Conservation (phyloP, 805 yeast species). For the Saccharomycopsis selenospora region DNA sequence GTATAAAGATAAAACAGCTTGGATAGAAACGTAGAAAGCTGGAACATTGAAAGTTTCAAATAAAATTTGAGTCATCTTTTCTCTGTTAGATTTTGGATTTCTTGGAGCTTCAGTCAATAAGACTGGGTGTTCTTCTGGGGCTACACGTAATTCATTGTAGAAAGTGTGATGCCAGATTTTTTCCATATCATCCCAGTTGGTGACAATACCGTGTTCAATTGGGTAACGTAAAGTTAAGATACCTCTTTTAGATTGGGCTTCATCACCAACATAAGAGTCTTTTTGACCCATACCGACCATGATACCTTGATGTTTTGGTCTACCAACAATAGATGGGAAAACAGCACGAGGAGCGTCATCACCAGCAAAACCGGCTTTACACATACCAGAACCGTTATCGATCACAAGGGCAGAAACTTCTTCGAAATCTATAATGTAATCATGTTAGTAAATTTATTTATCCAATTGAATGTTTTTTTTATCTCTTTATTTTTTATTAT, state of each 20-base stretch:
- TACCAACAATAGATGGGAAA: slow-evolving; percentile 99
- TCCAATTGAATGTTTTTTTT: neutral
- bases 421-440: neutral
- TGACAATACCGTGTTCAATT: slow-evolving; percentile 99
- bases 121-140: slow-evolving; percentile 99
- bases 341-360: slow-evolving; percentile 99
- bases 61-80: slow-evolving; percentile 99
- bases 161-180: slow-evolving; percentile 99
- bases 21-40: slow-evolving; percentile 97
- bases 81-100: slow-evolving; percentile 99
- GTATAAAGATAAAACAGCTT: slow-evolving; percentile 96
- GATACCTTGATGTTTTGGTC: slow-evolving; percentile 99
- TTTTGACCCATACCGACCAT: slow-evolving; percentile 99
- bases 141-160: slow-evolving; percentile 99
- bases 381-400: slow-evolving; percentile 99
- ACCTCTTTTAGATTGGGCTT: slow-evolving; percentile 99
- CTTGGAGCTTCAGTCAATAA: slow-evolving; percentile 99
- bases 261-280: slow-evolving; percentile 99
- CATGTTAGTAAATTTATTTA: neutral
- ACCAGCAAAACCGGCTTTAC: slow-evolving; percentile 99
- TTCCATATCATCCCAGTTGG: slow-evolving; percentile 99
- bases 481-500: neutral
- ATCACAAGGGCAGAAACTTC: slow-evolving; percentile 45
- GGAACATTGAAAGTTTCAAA: slow-evolving; percentile 99
- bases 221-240: slow-evolving; percentile 97